Evolutionary conservation across 2,329 filamentous ascomycete genomes (phyloP).

Genomic region (Volutella citrinella): DNA sequence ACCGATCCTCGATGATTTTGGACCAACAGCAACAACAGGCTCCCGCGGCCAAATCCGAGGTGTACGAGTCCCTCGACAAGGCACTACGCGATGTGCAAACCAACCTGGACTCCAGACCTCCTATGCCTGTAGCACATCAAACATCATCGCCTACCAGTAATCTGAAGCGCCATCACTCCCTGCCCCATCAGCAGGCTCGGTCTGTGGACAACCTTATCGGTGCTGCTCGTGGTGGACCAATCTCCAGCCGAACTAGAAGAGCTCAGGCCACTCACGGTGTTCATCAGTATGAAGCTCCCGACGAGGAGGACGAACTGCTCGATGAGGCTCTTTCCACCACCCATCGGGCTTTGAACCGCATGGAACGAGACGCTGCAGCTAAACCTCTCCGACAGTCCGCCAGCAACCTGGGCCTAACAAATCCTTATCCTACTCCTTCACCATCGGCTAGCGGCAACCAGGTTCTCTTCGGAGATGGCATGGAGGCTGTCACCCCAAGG

Average conservation of each 20-base stretch:
- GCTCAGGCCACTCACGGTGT: constrained; percentile 71
- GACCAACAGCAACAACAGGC: constrained; percentile 54
- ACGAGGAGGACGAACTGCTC: constrained; percentile 93
- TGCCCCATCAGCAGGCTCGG: constrained; percentile 60
- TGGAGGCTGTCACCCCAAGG: constrained; percentile 62
- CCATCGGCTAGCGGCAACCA: constrained; percentile 80
- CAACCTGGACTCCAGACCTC: constrained; percentile 43
- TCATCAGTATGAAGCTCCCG: constrained; percentile 87
- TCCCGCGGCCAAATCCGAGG: constrained; percentile 51
- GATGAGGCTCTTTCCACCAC: constrained; percentile 84
- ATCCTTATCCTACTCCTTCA: constrained; percentile 64
- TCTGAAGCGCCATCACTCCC: constrained; percentile 64
- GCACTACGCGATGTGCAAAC: constrained; percentile 54
- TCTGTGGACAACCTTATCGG: constrained; percentile 62
- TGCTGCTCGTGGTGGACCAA: constrained; percentile 57
- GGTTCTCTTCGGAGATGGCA: constrained; percentile 67
- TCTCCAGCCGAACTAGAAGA: constrained; percentile 77
- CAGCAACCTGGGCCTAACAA: constrained; percentile 59
- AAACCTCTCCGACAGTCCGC: constrained; percentile 57
- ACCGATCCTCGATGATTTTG: constrained; percentile 78
- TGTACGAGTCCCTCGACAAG: constrained; percentile 60
- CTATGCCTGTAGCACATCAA: constrained; percentile 53
- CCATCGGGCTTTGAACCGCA: constrained; percentile 67
- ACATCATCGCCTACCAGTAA: constrained; percentile 45
- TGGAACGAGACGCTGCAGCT: constrained; percentile 51